Percentiles rank a stretch among this genome's conserved stretches.
These are phyloP conservation scores for Brasilioporus rufonigricans DNA, from an alignment of 768 basidiomycete genomes.

Conservation along the genomic window DNA sequence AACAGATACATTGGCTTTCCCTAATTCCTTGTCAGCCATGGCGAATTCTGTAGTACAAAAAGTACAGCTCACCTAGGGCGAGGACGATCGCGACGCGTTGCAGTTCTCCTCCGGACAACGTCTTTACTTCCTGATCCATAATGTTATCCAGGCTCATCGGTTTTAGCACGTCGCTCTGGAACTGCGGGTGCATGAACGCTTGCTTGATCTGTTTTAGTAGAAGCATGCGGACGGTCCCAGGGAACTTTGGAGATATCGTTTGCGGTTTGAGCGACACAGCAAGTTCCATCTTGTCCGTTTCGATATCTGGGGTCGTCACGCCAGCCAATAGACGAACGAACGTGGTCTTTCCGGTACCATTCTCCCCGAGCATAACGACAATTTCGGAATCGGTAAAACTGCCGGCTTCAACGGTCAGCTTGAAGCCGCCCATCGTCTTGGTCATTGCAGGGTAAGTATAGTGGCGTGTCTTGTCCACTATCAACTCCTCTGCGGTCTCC, in stretches of 20 bases:
- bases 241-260: conserved; percentile 97
- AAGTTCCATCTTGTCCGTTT: conserved; percentile 77
- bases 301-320: conserved; percentile 76
- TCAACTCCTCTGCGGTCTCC: conserved; percentile 89
- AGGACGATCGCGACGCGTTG: conserved; percentile 97
- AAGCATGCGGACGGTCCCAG: conserved; percentile 93
- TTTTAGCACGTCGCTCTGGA: conserved; percentile 97
- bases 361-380: conserved; percentile 98
- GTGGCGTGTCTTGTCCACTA: conserved; percentile 82
- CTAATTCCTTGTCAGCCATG: conserved; percentile 30
- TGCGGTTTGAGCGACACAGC: conserved; percentile 97
- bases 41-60: neutral
- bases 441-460: conserved; percentile 95
- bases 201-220: conserved; percentile 92
- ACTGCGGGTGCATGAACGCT: conserved; percentile 99
- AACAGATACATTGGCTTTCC: conserved; percentile 78
- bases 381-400: conserved; percentile 99
- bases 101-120: conserved; percentile 95
- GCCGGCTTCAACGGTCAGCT: conserved; percentile 87
- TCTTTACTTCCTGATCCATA: conserved; percentile 98
- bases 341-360: conserved; percentile 98
- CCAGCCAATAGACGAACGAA: conserved; percentile 95
- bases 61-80: conserved; percentile 61
- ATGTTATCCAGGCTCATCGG: conserved; percentile 95
- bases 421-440: conserved; percentile 94